Base-by-base conservation (phyloP, 352 stramenopile genomes). In the Phytopythium ostracodes region DNA sequence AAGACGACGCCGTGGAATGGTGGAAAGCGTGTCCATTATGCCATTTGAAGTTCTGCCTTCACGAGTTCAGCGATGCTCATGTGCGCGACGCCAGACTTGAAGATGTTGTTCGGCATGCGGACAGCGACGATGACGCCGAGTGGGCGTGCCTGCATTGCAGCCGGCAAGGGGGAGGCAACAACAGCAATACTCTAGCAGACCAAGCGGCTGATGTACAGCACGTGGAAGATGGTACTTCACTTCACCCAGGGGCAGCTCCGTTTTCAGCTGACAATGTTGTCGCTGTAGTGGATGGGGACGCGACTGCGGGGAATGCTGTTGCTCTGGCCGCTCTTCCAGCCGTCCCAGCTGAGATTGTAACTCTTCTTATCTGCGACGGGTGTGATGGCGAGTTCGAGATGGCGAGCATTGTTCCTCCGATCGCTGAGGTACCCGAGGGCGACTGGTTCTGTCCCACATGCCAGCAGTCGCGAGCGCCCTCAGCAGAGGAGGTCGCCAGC, bases 361-460 rank as follows among this genome's bases (percentile, higher is more conserved):
- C 68, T 0, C 38, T 88, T 31, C 58, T 91, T 17, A 74, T 88
- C 14, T 94, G 85, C 47, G 81, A 88, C 54, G 80, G 80, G n/a
- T 94, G 85, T 50, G 73, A 91, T 17, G 63, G 66, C 25, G 78
- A 93, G 52, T 84, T 77, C 42, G 75, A 89, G 24, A 73, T 86
- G 65, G 64, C 73, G 11, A 62, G 53, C 25, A 42, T 92, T 4
- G 9, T 72, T 42, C 81, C 80, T 38, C 79, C 79, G 6, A 47
- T 88, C 1, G 57, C 51, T 2, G 60, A 64, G 24, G 64, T 85
- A 35, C 77, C 80, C 12, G 76, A 76, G 38, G 78, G 72, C 22
- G 76, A 81, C 46, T 78, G 73, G 61, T 71, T 71, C 27, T 68
- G 61, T 25, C 15, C 29, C 2, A 10, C 31, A 8, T 68, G 62